phyloP scores from a whole-genome alignment of 2,329 filamentous ascomycete genomes.

The Fusarium burgessii region DNA sequence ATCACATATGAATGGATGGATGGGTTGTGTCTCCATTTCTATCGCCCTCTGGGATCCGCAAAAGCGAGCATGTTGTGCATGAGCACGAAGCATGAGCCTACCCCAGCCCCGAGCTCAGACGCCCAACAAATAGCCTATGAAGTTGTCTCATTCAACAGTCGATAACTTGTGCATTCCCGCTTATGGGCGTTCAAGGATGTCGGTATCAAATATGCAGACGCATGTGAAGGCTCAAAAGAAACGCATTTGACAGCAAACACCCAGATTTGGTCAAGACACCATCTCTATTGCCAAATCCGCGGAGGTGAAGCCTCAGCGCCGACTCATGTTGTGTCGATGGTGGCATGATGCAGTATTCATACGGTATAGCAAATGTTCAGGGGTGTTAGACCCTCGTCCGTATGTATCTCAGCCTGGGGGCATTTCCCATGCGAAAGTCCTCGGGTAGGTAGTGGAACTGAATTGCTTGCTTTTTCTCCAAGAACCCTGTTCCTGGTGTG shows the following conservation, averaged over 20 bases:
- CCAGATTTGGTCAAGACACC: not conserved
- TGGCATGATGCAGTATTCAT: not conserved
- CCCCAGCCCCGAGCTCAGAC: conserved; percentile 12
- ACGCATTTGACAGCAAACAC: not conserved
- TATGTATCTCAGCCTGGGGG: conserved; percentile 4
- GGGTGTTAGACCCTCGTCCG: conserved; percentile 7
- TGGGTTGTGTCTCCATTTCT: conserved; percentile 10
- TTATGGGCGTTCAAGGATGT: conserved; percentile 17
- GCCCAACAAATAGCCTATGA: conserved; percentile 31
- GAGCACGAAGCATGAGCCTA: conserved; percentile 18
- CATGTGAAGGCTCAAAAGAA: not conserved
- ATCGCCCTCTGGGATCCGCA: conserved; percentile 33
- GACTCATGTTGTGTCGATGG: not conserved
- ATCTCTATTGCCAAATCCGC: not conserved
- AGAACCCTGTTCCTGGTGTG: conserved; percentile 25
- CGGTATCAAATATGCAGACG: not conserved
- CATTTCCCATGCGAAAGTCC: conserved; percentile 10
- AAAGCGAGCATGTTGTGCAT: conserved; percentile 43
- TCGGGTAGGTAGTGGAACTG: conserved; percentile 14
- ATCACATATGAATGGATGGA: conserved; percentile 1
- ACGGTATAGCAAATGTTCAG: not conserved
- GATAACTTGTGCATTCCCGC: conserved; percentile 19
- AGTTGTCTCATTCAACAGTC: conserved; percentile 5
- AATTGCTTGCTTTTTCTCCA: conserved; percentile 24
- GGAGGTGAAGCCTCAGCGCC: not conserved